phyloP scores from a whole-genome alignment of 1,139 yeast species.

The Hansenula lynferdii region DNA sequence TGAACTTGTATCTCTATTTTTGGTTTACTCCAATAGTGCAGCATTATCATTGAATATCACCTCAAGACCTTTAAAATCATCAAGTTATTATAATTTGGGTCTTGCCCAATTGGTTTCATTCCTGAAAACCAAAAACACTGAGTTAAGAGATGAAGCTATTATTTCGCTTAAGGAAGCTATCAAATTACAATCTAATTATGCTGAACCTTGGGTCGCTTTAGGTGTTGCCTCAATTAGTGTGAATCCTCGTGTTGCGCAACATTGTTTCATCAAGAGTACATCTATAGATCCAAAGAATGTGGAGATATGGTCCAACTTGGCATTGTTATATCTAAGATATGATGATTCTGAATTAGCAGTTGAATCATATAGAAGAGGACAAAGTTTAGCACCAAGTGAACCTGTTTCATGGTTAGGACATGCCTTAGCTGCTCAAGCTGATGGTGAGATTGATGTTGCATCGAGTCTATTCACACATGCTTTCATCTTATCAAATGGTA shows the following conservation, averaged over 20 bases:
- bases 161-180: slow-evolving; percentile 60
- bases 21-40: slow-evolving; percentile 17
- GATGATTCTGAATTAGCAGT: slow-evolving; percentile 72
- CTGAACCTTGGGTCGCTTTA: slow-evolving; percentile 76
- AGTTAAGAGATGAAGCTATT: slow-evolving; percentile 45
- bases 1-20: slow-evolving; percentile 14
- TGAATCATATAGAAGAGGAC: slow-evolving; percentile 70
- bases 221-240: slow-evolving; percentile 64
- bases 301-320: slow-evolving; percentile 76
- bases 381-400: slow-evolving; percentile 75
- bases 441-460: slow-evolving; percentile 52
- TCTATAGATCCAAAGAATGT: slow-evolving; percentile 67
- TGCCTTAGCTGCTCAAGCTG: slow-evolving; percentile 60
- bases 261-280: slow-evolving; percentile 82
- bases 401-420: slow-evolving; percentile 85
- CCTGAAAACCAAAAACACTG: slow-evolving; percentile 27
- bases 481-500: slow-evolving; percentile 68
- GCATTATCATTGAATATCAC: slow-evolving; percentile 22
- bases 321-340: slow-evolving; percentile 63
- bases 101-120: slow-evolving; percentile 52
- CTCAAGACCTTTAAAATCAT: slow-evolving; percentile 51
- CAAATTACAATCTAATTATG: slow-evolving; percentile 61
- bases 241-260: slow-evolving; percentile 79
- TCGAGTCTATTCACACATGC: slow-evolving; percentile 69
- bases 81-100: slow-evolving; percentile 68